Evolutionary conservation across 495 filamentous ascomycete species (phyloP), one percentile per base, ranked within the genome.

Genomic region (Clavariopsis aquatica): DNA sequence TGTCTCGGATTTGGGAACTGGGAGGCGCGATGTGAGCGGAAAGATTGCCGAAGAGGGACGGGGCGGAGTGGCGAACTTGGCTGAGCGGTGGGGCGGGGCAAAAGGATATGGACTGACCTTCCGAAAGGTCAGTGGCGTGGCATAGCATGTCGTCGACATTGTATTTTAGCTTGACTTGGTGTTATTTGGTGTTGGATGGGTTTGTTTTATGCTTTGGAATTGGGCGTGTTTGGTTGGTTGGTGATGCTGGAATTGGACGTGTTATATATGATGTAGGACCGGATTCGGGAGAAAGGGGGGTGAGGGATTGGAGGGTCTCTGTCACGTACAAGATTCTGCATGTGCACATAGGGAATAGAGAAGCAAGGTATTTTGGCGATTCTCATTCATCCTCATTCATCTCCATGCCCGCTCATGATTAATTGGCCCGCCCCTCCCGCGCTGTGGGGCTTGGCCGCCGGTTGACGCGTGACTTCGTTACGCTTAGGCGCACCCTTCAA

Each of bases 11-110:
- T 75, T 68, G 74, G 78, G 67, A 6, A 64, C 59, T 2, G 17
- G 72, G 56, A 76, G 75, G 52, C 80, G 92, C 54, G 86, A 91
- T 68, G 91, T 93, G 10, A 94, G 90, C 69, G 92, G 91, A 2
- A 91, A 91, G 75, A 77, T 90, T 49, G 92, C 87, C 1, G 92
- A 96, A 76, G 92, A 96, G 75, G 92, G 92, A 0, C 79, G 87
- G 43, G 84, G 83, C 2, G 80, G 80, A 10, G 71, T 36, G 60
- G 43, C 31, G 56, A 45, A 49, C 19, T 23, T 49, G 22, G 65
- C 49, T 27, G 60, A 29, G 1, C 51, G 60, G 17, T 60, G 65
- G 66, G 54, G 58, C 45, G 52, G 58, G 36, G 47, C 52, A 60
- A 57, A 54, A 23, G 60, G 38, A 10, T 27, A 43, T 34, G 68